Base-by-base conservation (phyloP, 805 yeast genomes). In the Candida manassasensis region DNA sequence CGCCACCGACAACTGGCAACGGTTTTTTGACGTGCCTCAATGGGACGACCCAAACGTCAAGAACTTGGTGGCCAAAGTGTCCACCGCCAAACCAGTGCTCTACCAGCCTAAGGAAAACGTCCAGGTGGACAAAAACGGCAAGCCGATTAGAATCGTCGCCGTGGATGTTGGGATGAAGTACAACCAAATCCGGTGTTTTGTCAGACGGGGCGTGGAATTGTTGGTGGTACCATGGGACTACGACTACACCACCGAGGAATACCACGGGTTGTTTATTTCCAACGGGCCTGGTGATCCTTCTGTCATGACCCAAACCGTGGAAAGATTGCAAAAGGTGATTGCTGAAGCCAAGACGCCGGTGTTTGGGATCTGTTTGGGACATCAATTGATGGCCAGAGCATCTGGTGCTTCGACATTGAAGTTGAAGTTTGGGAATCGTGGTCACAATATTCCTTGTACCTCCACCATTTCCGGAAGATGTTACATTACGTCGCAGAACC, bases 211-310 rank as follows among this genome's bases (percentile, higher is more conserved):
- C 60, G 96, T 93, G 35, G 97, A 94, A 67, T 72, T 93, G 48
- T 77, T 79, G 57, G 97, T 93, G 37, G 97, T 93, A 32, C 97
- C 98, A 42, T 90, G 90, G 89, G 81, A 93, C 59, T 80, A 88
- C 57, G 95, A 88, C 62, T 81, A 84, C 60, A 69, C 84, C 43
- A 53, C 63, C 34, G 95, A 87, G 62, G 73, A 79, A 43, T 93
- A 83, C 58, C 98, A 93, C 61, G 99, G 98, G 71, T 73, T 93
- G 52, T 93, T 93, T 64, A 71, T 90, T 47, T 89, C 97, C 37
- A 93, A 93, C 64, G 99, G 99, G 70, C 99, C 99, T 19, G 99
- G 99, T 77, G 97, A 93, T 67, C 99, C 99, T 39, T 76, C 93
- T 29, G 86, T 84, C 39, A 73, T 93, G 78, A 61, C 77, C 29